Percentiles rank a stretch among this genome's conserved stretches.
These are phyloP conservation scores for Aspergillus sp. DNA, from an alignment of 2,329 filamentous ascomycete species.

Conservation along the genomic window DNA sequence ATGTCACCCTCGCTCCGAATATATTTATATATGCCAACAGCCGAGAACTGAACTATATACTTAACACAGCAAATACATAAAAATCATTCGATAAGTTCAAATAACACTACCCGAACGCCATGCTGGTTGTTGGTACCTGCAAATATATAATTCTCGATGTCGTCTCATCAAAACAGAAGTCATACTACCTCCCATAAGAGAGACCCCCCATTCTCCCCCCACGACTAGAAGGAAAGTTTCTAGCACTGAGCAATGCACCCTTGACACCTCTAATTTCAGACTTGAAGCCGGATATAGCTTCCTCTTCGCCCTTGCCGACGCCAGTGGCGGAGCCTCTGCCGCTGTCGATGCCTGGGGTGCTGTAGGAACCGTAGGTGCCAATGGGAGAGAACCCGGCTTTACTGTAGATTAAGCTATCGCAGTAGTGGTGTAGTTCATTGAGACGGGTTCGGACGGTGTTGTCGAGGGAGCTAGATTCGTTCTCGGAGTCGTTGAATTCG, in stretches of 20 bases:
- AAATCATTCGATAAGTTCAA: no score
- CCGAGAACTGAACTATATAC: no score
- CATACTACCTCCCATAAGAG: constrained; percentile 6
- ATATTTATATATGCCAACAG: no score
- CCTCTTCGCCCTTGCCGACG: constrained; percentile 44
- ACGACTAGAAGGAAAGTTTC: constrained; percentile 50
- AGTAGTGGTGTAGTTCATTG: constrained; percentile 47
- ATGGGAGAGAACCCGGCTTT: constrained; percentile 22
- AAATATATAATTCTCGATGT: no score
- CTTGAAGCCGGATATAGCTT: constrained; percentile 55
- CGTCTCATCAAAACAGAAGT: no score
- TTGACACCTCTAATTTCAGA: constrained; percentile 60
- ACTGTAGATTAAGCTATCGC: constrained; percentile 45
- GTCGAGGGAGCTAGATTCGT: constrained; percentile 27
- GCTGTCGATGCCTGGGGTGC: constrained; percentile 22
- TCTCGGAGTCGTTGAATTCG: constrained; percentile 40
- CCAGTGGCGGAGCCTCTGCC: constrained; percentile 14
- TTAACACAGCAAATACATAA: no score
- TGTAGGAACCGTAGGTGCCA: constrained; percentile 30
- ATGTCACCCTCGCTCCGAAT: no score
- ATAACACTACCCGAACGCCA: no score
- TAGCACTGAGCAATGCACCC: constrained; percentile 58
- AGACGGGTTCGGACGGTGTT: constrained; percentile 30
- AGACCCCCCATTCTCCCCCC: constrained; percentile 19
- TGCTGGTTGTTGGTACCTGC: no score